These are phyloP conservation scores for Fusarium illudens DNA, from an alignment of 2,329 filamentous ascomycete species.

Conservation along the genomic window DNA sequence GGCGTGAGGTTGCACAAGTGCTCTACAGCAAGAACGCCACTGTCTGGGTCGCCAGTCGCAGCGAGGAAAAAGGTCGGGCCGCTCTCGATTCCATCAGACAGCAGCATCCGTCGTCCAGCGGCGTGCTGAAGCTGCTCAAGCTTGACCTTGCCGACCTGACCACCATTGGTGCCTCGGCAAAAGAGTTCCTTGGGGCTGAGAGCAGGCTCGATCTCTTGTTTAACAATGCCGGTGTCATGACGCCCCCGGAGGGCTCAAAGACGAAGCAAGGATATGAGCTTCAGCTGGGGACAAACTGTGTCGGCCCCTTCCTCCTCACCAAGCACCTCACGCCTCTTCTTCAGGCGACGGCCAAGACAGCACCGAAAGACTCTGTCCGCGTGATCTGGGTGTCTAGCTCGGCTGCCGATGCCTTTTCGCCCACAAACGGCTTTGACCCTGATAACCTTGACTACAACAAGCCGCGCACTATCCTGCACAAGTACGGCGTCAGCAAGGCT, in stretches of 20 bases:
- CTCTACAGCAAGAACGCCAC: constrained; percentile 63
- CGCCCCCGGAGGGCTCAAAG: constrained; percentile 50
- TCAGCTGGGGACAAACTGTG: constrained; percentile 53
- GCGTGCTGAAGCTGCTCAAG: constrained; percentile 53
- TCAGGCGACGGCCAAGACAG: constrained; percentile 45
- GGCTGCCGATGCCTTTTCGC: constrained; percentile 39
- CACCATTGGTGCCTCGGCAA: constrained; percentile 46
- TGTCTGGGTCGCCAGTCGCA: constrained; percentile 64
- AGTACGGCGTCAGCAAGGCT: constrained; percentile 46
- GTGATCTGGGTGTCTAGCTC: constrained; percentile 47
- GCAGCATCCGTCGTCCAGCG: constrained; percentile 47
- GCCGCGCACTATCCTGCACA: constrained; percentile 31
- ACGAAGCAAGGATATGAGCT: constrained; percentile 54
- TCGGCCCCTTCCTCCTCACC: constrained; percentile 53
- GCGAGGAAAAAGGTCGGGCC: constrained; percentile 51
- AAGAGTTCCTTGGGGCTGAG: constrained; percentile 44
- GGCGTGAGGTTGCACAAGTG: constrained; percentile 60
- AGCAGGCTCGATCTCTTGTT: constrained; percentile 51
- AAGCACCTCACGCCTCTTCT: constrained; percentile 50
- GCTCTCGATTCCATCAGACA: constrained; percentile 57
- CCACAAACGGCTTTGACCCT: constrained; percentile 37
- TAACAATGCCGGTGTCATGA: constrained; percentile 58
- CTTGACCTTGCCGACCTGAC: constrained; percentile 56
- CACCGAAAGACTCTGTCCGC: constrained; percentile 43
- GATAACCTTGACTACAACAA: constrained; percentile 43